A percentile compares a stretch with the other conserved stretches of the same genome.
These are phyloP conservation scores for Fallopia convolvulus DNA, from an alignment of 148 eudicot species.

Conservation along the genomic window DNA sequence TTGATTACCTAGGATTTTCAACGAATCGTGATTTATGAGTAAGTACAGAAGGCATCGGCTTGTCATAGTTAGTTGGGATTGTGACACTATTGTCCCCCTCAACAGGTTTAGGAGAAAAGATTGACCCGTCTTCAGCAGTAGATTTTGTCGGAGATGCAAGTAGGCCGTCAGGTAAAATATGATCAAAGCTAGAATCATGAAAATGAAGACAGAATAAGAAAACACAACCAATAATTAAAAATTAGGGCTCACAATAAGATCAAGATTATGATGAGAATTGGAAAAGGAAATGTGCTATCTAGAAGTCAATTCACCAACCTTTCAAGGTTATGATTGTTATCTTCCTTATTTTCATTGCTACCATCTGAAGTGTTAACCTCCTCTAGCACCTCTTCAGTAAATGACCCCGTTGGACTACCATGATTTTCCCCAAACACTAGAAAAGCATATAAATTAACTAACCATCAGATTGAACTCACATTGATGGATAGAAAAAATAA, in stretches of 20 bases:
- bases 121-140: slow-evolving; percentile 28
- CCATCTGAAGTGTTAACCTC: slow-evolving; percentile 27
- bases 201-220: background rate
- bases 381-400: slow-evolving; percentile 22
- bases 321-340: slow-evolving; percentile 21
- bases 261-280: background rate
- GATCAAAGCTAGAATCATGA: slow-evolving; percentile 59
- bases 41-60: slow-evolving; percentile 27
- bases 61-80: slow-evolving; percentile 23
- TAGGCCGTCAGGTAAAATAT: slow-evolving; percentile 73
- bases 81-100: slow-evolving; percentile 28
- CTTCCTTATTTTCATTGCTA: slow-evolving; percentile 25
- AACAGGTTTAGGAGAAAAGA: slow-evolving; percentile 25
- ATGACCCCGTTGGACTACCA: slow-evolving; percentile 20
- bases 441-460: background rate
- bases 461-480: background rate
- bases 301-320: slow-evolving; percentile 33
- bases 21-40: slow-evolving; percentile 42
- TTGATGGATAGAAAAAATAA: background rate
- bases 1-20: slow-evolving; percentile 63
- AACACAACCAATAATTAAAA: background rate
- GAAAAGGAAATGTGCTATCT: slow-evolving; percentile 1
- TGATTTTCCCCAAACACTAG: slow-evolving; percentile 26
- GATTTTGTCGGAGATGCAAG: slow-evolving; percentile 79
- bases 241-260: background rate